Base-by-base conservation (phyloP, 2,329 filamentous ascomycete species). In the Ceratocystis papillata region DNA sequence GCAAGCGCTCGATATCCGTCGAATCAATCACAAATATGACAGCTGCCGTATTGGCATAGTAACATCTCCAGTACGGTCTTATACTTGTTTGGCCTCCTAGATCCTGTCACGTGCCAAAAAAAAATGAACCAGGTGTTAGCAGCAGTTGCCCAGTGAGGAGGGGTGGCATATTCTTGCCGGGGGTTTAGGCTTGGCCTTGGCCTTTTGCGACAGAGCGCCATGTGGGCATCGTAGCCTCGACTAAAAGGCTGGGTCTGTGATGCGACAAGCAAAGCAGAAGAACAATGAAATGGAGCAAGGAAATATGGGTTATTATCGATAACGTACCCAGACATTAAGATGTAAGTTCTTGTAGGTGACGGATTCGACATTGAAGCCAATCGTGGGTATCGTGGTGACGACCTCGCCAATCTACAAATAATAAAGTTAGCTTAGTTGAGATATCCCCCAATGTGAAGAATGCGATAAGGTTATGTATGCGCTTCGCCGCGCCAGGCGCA, bases 1-100 rank as follows among this genome's bases (percentile, higher is more conserved):
- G 87, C 70, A 99, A 79, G 70, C 94, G 88, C 73, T 97, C 93
- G 73, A 97, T 95, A 81, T 99, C 94, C 71, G 94, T 99, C 53
- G 89, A 94, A 76, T 99, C 94, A 74, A 99, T 93, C 69, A 99
- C 94, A 79, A 99, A 99, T 73, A 99, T 93, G 70, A 99, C 94
- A 20, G 94, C 94, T 37, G 94, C 93, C 0, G 94, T 99, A 79
- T 99, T 97, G 74, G 92, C 90, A 75, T 97, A 99, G 82, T 99
- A 99, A 79, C 94, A 99, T 76, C 94, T 85, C 94, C 94, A 99
- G 80, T 99, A 99, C 1, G 94, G 94, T 70, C 94, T 85, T 75
- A 99, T 99, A 71, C 89, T 95, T n/a, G 94, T 99, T 81, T 99
- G 94, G 48, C 94, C 94, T 73, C 94, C 93, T 61, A 97, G 82